Conservation (phyloP, 331 rosid species). For the Malus hybrid region DNA sequence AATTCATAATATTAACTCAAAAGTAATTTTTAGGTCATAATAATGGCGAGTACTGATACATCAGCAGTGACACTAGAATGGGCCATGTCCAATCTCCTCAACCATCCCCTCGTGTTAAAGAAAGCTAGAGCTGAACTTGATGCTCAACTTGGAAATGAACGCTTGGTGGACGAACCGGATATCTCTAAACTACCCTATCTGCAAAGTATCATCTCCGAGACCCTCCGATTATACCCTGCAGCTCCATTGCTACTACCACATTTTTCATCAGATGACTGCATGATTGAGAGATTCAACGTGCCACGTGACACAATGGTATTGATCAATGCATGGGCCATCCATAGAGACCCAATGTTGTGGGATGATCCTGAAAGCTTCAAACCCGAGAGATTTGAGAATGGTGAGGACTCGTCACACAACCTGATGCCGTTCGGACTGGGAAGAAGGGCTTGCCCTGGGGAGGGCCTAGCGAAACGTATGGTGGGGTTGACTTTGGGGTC, state of each 20-base stretch:
- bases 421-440: constrained; percentile 42
- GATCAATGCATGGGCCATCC: constrained; percentile 55
- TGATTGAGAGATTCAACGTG: constrained; percentile 28
- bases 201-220: constrained; percentile 33
- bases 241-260: constrained; percentile 35
- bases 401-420: not conserved
- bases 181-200: constrained; percentile 33
- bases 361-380: constrained; percentile 30
- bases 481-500: constrained; percentile 33
- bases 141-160: constrained; percentile 24
- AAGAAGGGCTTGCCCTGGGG: constrained; percentile 45
- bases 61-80: constrained; percentile 40
- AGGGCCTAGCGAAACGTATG: constrained; percentile 31
- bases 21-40: constrained; percentile 14
- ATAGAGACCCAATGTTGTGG: constrained; percentile 41
- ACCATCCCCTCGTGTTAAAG: constrained; percentile 32
- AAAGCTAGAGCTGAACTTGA: constrained; percentile 41
- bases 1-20: not conserved
- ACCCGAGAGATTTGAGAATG: constrained; percentile 40
- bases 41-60: constrained; percentile 38
- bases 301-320: constrained; percentile 37
- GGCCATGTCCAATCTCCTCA: constrained; percentile 44
- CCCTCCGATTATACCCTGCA: constrained; percentile 33
- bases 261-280: constrained; percentile 30
- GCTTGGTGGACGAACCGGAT: constrained; percentile 30